Conservation (phyloP, 1,284 basidiomycete genomes). For the Leccinum subfulvum region DNA sequence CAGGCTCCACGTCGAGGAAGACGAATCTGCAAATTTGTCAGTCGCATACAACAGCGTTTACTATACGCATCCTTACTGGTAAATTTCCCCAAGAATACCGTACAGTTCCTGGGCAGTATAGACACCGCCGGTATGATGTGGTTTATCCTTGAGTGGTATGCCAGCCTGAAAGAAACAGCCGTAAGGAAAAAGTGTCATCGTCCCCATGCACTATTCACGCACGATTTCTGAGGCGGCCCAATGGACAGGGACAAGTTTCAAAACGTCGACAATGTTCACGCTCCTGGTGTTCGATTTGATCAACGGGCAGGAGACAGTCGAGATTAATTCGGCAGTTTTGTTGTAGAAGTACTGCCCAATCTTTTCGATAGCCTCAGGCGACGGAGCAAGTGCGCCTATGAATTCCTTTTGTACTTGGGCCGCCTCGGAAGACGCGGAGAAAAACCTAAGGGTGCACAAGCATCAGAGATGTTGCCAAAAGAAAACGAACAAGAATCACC, state of each 20-base stretch:
- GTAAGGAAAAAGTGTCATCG: constrained; percentile 3
- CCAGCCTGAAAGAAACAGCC: constrained; percentile 50
- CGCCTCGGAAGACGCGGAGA: constrained; percentile 52
- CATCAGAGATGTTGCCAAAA: background rate
- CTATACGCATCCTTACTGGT: constrained; percentile 45
- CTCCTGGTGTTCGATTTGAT: constrained; percentile 49
- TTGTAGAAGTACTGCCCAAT: constrained; percentile 61
- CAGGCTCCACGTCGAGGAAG: constrained; percentile 68
- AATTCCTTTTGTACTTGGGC: constrained; percentile 51
- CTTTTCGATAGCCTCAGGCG: constrained; percentile 45
- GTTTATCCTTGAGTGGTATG: constrained; percentile 65
- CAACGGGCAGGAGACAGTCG: constrained; percentile 49
- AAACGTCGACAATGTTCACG: constrained; percentile 73
- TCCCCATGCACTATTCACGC: constrained; percentile 25
- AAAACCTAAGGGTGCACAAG: constrained; percentile 38
- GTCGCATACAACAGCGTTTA: background rate
- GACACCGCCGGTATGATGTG: constrained; percentile 46
- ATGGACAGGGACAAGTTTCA: constrained; percentile 62
- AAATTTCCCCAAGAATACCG: constrained; percentile 64
- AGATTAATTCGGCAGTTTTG: constrained; percentile 57
- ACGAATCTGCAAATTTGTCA: constrained; percentile 50
- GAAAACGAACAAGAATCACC: constrained; percentile 40
- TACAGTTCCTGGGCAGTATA: constrained; percentile 65
- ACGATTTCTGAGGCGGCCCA: constrained; percentile 73
- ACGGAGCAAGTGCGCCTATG: constrained; percentile 44